These are phyloP conservation scores for Aspergillus novoparasiticus DNA, from an alignment of 2,329 filamentous ascomycete genomes.

Conservation along the genomic window DNA sequence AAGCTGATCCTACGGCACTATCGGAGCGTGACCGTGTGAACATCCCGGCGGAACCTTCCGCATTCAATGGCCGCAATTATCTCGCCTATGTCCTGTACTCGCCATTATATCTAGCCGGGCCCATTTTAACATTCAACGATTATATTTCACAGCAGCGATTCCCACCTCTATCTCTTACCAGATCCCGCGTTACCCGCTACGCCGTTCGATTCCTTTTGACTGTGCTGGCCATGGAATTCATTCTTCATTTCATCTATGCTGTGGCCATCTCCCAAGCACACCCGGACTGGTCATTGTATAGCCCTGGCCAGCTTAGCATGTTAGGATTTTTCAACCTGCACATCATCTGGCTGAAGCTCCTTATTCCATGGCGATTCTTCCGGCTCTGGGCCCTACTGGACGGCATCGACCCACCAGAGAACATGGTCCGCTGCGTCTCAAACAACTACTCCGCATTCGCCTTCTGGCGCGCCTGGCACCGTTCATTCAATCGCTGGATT, in stretches of 20 bases:
- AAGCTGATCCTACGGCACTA: constrained; percentile 82
- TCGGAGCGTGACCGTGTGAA: constrained; percentile 85
- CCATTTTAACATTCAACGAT: constrained; percentile 97
- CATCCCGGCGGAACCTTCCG: constrained; percentile 68
- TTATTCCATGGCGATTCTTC: constrained; percentile 98
- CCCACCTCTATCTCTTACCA: constrained; percentile 69
- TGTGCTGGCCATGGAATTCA: constrained; percentile 85
- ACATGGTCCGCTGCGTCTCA: constrained; percentile 95
- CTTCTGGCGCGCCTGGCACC: constrained; percentile 97
- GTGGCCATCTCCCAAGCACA: constrained; percentile 84
- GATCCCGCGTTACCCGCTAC: constrained; percentile 74
- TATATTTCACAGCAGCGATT: constrained; percentile 86
- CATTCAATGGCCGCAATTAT: constrained; percentile 83
- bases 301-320: constrained; percentile 82
- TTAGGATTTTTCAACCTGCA: constrained; percentile 95
- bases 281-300: constrained; percentile 81
- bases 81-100: constrained; percentile 88
- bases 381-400: constrained; percentile 92
- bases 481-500: constrained; percentile 92
- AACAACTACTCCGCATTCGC: constrained; percentile 89
- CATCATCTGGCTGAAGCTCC: constrained; percentile 95
- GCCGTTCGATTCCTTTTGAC: constrained; percentile 78
- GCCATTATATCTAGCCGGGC: constrained; percentile 87
- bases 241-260: constrained; percentile 90
- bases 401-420: constrained; percentile 92